These are phyloP conservation scores for Lotus japonicus DNA, from an alignment of 306 rosid genomes.

Conservation along the genomic window DNA sequence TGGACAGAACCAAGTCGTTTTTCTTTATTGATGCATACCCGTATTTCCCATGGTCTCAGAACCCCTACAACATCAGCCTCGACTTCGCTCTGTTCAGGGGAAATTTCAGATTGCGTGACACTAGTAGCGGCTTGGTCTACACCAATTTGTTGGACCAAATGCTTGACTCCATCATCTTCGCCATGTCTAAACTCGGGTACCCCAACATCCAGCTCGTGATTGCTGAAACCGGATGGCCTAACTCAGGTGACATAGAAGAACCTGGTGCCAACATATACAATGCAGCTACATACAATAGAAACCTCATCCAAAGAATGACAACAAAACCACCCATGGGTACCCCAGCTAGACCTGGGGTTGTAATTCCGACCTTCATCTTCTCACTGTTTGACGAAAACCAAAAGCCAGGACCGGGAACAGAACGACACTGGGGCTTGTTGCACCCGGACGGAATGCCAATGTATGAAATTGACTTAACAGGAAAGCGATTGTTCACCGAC, in stretches of 20 bases:
- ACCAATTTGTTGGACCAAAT: slow-evolving; percentile 77
- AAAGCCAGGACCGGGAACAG: slow-evolving; percentile 57
- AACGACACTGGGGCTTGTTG: slow-evolving; percentile 75
- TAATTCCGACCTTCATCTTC: slow-evolving; percentile 63
- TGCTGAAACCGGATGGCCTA: slow-evolving; percentile 88
- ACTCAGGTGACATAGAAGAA: slow-evolving; percentile 38
- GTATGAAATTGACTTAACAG: slow-evolving; percentile 60
- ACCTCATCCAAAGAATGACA: slow-evolving; percentile 44
- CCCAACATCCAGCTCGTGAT: slow-evolving; percentile 42
- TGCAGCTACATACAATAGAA: slow-evolving; percentile 68
- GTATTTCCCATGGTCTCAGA: slow-evolving; percentile 62
- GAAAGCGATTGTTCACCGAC: slow-evolving; percentile 14
- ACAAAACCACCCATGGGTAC: slow-evolving; percentile 56
- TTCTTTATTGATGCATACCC: slow-evolving; percentile 76
- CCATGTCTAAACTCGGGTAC: slow-evolving; percentile 71
- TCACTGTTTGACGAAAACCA: slow-evolving; percentile 64
- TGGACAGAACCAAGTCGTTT: slow-evolving; percentile 54
- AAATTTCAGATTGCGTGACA: slow-evolving; percentile 29
- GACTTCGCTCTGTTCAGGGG: slow-evolving; percentile 54
- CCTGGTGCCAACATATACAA: slow-evolving; percentile 47
- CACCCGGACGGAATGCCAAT: slow-evolving; percentile 43
- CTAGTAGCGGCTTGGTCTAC: slow-evolving; percentile 42
- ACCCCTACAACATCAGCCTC: slow-evolving; percentile 41
- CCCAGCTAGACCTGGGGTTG: slow-evolving; percentile 53
- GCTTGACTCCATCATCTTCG: slow-evolving; percentile 69